Evolutionary conservation across 2,329 filamentous ascomycete genomes (phyloP).

Genomic region (Pseudogymnoascus sp.): DNA sequence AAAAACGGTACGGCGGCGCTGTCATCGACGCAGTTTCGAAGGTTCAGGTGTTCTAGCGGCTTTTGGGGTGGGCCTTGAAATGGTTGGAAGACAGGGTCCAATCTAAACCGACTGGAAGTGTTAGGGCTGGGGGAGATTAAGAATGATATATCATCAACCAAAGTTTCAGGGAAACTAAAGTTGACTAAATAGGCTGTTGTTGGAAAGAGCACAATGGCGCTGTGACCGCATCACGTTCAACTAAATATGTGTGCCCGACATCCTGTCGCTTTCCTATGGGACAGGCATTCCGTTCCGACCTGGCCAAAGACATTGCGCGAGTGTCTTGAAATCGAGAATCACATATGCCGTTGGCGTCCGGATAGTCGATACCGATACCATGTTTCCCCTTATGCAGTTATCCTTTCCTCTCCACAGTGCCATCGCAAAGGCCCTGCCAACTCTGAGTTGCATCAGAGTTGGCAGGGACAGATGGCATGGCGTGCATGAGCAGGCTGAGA

Average conservation of each 20-base stretch:
- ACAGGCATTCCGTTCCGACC: neutral
- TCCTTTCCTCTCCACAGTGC: neutral
- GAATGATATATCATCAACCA: constrained; percentile 4
- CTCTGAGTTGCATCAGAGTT: neutral
- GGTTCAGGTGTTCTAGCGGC: neutral
- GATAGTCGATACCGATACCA: neutral
- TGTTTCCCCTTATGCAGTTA: neutral
- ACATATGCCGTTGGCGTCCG: neutral
- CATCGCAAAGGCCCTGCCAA: neutral
- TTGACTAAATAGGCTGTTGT: neutral
- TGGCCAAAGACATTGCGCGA: neutral
- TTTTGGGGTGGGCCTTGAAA: neutral
- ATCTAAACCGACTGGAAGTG: neutral
- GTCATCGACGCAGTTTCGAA: neutral
- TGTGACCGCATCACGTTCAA: neutral
- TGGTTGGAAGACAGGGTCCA: neutral
- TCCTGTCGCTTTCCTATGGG: neutral
- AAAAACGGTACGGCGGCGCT: neutral
- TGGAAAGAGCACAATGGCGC: constrained; percentile 7
- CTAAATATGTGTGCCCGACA: neutral
- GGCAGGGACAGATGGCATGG: neutral
- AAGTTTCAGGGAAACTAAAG: neutral
- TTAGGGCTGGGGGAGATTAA: neutral
- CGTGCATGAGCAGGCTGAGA: neutral
- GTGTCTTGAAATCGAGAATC: neutral